Evolutionary conservation across 169 alveolate species (phyloP), one percentile per base, ranked within the genome.

Genomic region (Cryptosporidium tyzzeri): DNA sequence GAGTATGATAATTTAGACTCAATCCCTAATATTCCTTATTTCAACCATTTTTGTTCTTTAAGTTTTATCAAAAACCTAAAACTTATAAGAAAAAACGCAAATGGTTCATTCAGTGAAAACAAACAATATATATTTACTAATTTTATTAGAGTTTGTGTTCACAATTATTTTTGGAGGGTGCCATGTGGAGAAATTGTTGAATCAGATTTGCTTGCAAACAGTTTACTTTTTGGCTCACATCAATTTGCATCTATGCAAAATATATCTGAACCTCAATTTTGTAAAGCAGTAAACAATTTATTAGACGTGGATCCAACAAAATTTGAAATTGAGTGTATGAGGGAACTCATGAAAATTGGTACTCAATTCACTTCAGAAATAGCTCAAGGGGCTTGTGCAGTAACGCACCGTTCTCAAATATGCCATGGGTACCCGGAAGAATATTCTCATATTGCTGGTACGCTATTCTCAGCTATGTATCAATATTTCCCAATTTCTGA

Each of bases 391-490:
- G 8, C 89, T 12, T 80, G 89, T 18, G 37, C 44, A 45, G 45
- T 50, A 16, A 62, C 89, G 1, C 89, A 80, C 14, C 61, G 89
- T 29, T 62, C 55, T 14, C 29, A 41, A 65, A 18, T 39, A 9
- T 80, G 89, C 35, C 89, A 62, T 62, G 89, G 89, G 37, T 80
- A 61, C 23, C 68, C 89, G 14, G 75, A 59, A 1, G 89, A 80
- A 33, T 80, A 80, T 80, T 59, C 89, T 3, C 55, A 41, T 31
- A 65, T 80, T 23, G 89, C 89, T 23, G n/a, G 51, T 16, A 41
- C 73, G 16, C 21, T 80, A 35, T 80, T 80, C 41, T 29, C 29
- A 44, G 68, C 75, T 4, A 80, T 80, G 69, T 80, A 44, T 59
- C 80, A 59, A 62, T 80, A 62, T 45, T 62, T 41, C 10, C 44